These are phyloP conservation scores for Scheffersomyces coipomensis DNA, from an alignment of 805 yeast genomes.

Conservation along the genomic window DNA sequence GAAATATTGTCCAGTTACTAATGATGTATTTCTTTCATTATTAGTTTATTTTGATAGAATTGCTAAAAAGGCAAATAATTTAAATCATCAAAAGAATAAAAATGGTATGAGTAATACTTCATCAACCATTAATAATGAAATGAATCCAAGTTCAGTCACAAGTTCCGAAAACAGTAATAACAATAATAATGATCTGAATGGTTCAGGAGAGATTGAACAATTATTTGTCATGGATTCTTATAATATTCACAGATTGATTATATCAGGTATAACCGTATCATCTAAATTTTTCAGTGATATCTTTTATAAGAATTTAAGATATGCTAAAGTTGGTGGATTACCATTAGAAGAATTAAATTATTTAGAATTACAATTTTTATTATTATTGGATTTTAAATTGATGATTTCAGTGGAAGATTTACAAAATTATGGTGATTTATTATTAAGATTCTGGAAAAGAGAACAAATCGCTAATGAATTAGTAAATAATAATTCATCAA, in stretches of 20 bases:
- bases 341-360: conserved; percentile 92
- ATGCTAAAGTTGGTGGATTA: conserved; percentile 94
- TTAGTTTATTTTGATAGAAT: conserved; percentile 93
- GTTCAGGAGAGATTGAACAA: conserved; percentile 38
- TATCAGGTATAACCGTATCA: conserved; percentile 93
- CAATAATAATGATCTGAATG: conserved; percentile 14
- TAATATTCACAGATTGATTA: conserved; percentile 90
- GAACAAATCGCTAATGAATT: conserved; percentile 52
- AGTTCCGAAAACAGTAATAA: conserved; percentile 7
- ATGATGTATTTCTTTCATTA: conserved; percentile 87
- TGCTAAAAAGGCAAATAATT: conserved; percentile 73
- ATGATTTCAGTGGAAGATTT: conserved; percentile 88
- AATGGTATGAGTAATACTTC: conserved; percentile 3
- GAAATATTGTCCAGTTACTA: conserved; percentile 98
- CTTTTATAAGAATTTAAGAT: conserved; percentile 89
- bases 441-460: conserved; percentile 80
- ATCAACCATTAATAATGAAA: neutral
- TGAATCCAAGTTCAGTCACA: neutral
- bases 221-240: conserved; percentile 93
- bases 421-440: conserved; percentile 83
- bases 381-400: conserved; percentile 80
- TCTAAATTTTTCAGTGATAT: conserved; percentile 93
- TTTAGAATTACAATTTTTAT: conserved; percentile 83
- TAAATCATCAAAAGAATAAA: conserved; percentile 19
- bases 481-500: conserved; percentile 12